phyloP scores from a whole-genome alignment of 306 rosid species.

The Luffa acutangula region DNA sequence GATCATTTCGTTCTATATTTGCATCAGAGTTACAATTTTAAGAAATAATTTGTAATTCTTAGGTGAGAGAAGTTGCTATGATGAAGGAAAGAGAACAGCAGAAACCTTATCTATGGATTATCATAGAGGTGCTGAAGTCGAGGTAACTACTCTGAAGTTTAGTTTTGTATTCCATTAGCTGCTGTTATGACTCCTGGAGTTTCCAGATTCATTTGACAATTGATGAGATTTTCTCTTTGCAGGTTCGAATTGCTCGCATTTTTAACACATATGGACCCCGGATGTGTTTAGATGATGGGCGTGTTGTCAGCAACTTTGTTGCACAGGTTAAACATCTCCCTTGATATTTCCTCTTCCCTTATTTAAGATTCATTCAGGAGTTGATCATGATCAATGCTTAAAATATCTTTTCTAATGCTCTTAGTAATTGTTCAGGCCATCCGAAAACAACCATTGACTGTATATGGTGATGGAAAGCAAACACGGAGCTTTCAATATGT shows the following conservation, averaged over 20 bases:
- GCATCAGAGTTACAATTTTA: background rate
- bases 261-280: slow-evolving; percentile 11
- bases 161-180: background rate
- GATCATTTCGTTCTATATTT: background rate
- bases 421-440: slow-evolving; percentile 46
- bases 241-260: slow-evolving; percentile 18
- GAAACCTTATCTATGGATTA: slow-evolving; percentile 94
- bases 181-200: background rate
- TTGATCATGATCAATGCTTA: background rate
- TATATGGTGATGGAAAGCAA: slow-evolving; percentile 94
- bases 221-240: background rate
- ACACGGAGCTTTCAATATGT: slow-evolving; percentile 98
- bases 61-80: slow-evolving; percentile 98
- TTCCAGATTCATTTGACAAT: background rate
- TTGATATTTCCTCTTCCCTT: background rate
- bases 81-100: slow-evolving; percentile 96
- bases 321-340: slow-evolving; percentile 10
- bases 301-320: slow-evolving; percentile 18
- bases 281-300: slow-evolving; percentile 16
- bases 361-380: background rate
- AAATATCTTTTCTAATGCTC: background rate
- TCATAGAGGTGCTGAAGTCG: slow-evolving; percentile 93
- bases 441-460: slow-evolving; percentile 85
- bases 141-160: slow-evolving; percentile 37
- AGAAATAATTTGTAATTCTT: background rate